Evolutionary conservation across 768 basidiomycete species (phyloP).

Genomic region (Amanita rubescens): DNA sequence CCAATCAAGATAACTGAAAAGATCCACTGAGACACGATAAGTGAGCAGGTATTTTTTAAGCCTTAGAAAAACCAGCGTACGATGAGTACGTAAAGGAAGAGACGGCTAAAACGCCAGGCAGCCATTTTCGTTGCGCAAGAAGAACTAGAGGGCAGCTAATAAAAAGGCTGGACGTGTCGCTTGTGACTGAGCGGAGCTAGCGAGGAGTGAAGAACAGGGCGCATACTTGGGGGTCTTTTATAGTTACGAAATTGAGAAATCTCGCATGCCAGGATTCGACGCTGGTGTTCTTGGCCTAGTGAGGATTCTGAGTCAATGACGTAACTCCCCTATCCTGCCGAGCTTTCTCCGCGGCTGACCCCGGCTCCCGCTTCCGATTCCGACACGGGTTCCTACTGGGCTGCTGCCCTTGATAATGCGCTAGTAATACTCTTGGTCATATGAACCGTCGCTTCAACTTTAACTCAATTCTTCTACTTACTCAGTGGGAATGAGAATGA

Average conservation of each 20-base stretch:
- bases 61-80: conserved; percentile 9
- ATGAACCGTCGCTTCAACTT: too few relatives aligned
- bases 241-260: neutral
- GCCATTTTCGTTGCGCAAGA: conserved; percentile 9
- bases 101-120: conserved; percentile 1
- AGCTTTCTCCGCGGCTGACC: neutral
- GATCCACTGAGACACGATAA: conserved; percentile 23
- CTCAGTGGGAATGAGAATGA: too few relatives aligned
- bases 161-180: neutral
- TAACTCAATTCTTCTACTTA: too few relatives aligned
- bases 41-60: neutral
- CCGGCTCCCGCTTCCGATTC: neutral
- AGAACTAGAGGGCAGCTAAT: neutral
- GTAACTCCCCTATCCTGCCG: neutral
- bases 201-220: neutral
- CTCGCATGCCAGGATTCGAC: neutral
- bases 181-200: neutral
- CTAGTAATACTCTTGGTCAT: too few relatives aligned
- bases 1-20: conserved; percentile 33
- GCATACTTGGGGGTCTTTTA: neutral
- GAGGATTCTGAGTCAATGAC: conserved; percentile 5
- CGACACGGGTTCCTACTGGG: neutral
- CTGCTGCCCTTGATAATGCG: too few relatives aligned
- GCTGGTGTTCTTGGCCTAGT: too few relatives aligned
- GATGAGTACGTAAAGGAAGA: conserved; percentile 12